Evolutionary conservation across 2,329 filamentous ascomycete genomes (phyloP), one percentile per base, ranked within the genome.

Genomic region (Trichoderma sp.): DNA sequence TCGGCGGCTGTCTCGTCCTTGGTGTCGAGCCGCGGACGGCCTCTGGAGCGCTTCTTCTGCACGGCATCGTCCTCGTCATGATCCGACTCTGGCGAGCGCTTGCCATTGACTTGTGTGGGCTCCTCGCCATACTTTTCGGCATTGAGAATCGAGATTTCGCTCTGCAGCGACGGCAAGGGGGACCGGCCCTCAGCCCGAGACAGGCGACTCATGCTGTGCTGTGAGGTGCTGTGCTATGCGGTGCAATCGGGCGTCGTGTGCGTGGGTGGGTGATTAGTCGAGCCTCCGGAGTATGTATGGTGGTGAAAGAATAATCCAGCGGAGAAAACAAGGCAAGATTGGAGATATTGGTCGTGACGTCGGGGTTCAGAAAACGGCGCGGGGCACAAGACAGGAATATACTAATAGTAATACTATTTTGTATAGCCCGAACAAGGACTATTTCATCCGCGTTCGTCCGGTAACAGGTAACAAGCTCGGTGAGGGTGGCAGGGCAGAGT

Each of bases 1-100:
- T 95, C 93, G 69, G 89, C 90, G 73, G 92, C 90, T 28, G 91
- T 94, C 81, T 93, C 90, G 81, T 95, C 92, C 73, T 90, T 89
- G n/a, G 89, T 89, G 75, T 95, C 90, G 18, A 96, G 85, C 65
- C 93, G 85, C 6, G 93, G 93, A 70, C 93, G 87, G 8, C 93
- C 93, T 78, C 93, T 86, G 21, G 89, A 84, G 76, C 91, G 89
- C 79, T 89, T 90, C 76, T 84, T 85, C 62, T 84, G 83, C 65
- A 85, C 84, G 3, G 83, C 82, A 1, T 85, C 82, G 1, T 83
- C 81, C 1, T 81, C 80, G 1, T 73, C 76, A 18, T 77, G 63
- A 8, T 76, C 77, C 6, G 74, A 73, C 11, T 58, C 51, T 26
- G 73, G 74, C 8, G 75, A 56, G n/a, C 79, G 75, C 70, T 81